Base-by-base conservation (phyloP, 2,329 filamentous ascomycete genomes). In the Emericellopsis atlantica region DNA sequence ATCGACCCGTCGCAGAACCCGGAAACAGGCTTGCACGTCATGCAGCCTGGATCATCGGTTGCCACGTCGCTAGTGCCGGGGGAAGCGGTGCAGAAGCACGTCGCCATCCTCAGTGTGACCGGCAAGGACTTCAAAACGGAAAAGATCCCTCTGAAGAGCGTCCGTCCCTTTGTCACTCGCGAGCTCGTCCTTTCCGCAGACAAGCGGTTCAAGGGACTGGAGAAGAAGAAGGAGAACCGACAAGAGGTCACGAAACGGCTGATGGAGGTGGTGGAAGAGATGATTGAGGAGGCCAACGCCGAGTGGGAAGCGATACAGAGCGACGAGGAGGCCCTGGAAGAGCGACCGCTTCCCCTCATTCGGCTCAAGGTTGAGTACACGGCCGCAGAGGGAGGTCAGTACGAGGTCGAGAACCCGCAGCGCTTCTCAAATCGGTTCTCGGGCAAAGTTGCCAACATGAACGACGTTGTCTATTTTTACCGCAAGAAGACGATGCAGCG, bases 21-120 rank as follows among this genome's bases (percentile, higher is more conserved):
- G 0, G 87, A 95, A 53, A 95, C 82, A 37, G 83, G 82, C 1
- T 98, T 98, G 51, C 79, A 92, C 50, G 90, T 98, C 47, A 95
- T 98, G 77, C 92, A 98, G 53, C 92, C 92, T 1, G 92, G 92
- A 0, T 98, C 92, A 0, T 96, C 92, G 0, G 83, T 98, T 1
- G 92, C 90, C 1, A 98, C 92, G 2, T 96, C 92, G 0, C 67
- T 98, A 0, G 80, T 92, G 8, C 82, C 84, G 0, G 89, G 89
- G 23, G 92, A 98, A 61, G 85, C 92, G 1, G 86, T 88, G 1
- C 70, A 86, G 7, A 98, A 98, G 56, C 84, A 96, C 43, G 85
- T 96, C 6, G 81, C 88, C 1, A 82, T 98, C 16, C 58, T 96
- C 39, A 92, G 72, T 49, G 67, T 98, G 40, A 92, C 80, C 0